These are phyloP conservation scores for Hypoxylon crocopeplum DNA, from an alignment of 495 filamentous ascomycete genomes.

Conservation along the genomic window DNA sequence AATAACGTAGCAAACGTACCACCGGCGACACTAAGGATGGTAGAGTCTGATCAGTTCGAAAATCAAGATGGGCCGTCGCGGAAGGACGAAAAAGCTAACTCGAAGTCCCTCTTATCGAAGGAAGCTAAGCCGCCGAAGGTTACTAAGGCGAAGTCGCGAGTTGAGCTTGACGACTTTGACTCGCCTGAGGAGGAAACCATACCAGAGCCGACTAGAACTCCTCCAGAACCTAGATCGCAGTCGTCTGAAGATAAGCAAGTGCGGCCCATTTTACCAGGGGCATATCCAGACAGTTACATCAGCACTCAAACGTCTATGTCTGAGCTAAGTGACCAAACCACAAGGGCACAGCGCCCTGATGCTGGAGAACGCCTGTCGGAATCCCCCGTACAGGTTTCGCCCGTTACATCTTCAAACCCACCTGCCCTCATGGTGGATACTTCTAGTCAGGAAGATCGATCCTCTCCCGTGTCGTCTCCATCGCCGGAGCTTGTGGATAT, in stretches of 20 bases:
- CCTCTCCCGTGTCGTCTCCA: conserved; percentile 68
- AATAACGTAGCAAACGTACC: conserved; percentile 53
- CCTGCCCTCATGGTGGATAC: conserved; percentile 70
- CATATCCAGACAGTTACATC: conserved; percentile 49
- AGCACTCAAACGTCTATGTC: conserved; percentile 36
- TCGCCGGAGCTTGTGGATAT: conserved; percentile 70
- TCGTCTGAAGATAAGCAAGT: conserved; percentile 20
- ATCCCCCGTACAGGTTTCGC: conserved; percentile 79
- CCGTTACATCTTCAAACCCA: conserved; percentile 55
- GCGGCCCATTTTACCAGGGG: conserved; percentile 40
- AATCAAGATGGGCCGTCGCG: conserved; percentile 45
- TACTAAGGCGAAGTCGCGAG: conserved; percentile 55
- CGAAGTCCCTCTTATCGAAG: conserved; percentile 40
- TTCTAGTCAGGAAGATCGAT: conserved; percentile 68
- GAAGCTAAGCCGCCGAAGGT: conserved; percentile 58
- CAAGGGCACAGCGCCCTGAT: conserved; percentile 33
- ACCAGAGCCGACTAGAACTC: conserved; percentile 34
- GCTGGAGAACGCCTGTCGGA: conserved; percentile 67
- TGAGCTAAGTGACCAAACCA: conserved; percentile 31
- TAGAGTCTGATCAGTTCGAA: conserved; percentile 60
- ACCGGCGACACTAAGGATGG: conserved; percentile 65
- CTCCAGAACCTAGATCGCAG: conserved; percentile 29
- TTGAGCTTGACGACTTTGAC: conserved; percentile 61
- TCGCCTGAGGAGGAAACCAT: conserved; percentile 50
- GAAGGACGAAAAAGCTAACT: conserved; percentile 40